Conservation (phyloP, 805 yeast species). For the Yarrowia sp. region DNA sequence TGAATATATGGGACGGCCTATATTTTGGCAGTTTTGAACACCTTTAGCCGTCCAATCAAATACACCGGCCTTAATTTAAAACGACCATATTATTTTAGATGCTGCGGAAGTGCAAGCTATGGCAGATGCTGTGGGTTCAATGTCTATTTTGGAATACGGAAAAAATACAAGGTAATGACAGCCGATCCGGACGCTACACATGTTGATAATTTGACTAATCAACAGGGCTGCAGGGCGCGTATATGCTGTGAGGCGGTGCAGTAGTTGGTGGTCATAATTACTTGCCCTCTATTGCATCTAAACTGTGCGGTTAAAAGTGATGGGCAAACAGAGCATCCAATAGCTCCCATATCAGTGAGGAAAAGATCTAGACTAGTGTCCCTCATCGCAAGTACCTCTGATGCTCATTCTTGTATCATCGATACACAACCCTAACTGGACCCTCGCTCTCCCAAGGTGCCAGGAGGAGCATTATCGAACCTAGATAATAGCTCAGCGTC, state of each 20-base stretch:
- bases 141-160: not conserved
- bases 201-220: not conserved
- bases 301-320: not conserved
- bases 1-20: too few species aligned
- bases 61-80: not conserved
- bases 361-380: too few species aligned
- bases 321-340: too few species aligned
- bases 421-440: not conserved
- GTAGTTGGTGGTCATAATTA: too few species aligned
- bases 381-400: too few species aligned
- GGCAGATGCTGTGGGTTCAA: not conserved
- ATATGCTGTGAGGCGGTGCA: too few species aligned
- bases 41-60: not conserved
- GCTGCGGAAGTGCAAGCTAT: not conserved
- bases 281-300: not conserved
- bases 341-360: too few species aligned
- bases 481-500: slow-evolving; percentile 19
- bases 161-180: not conserved
- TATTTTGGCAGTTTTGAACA: too few species aligned
- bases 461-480: slow-evolving; percentile 18
- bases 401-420: slow-evolving; percentile 1
- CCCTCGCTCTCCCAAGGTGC: slow-evolving; percentile 14
- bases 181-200: not conserved
- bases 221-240: not conserved
- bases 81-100: not conserved